phyloP scores from a whole-genome alignment of 2,329 filamentous ascomycete genomes.

The Tolypocladium sp. region DNA sequence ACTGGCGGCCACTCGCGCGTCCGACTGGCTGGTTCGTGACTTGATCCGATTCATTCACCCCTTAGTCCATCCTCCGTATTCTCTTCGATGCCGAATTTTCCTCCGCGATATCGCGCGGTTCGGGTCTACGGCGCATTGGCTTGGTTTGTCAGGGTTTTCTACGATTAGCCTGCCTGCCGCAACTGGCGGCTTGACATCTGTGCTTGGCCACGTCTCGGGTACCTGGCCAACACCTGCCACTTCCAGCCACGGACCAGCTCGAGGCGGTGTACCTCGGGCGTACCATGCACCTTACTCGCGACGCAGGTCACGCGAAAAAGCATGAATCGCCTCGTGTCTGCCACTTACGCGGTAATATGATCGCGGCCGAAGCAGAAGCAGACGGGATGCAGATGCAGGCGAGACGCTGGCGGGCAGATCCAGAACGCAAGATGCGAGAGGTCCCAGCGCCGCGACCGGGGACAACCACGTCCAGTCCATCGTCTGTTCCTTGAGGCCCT shows the following conservation, averaged over 20 bases:
- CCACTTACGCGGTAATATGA: conserved; percentile 4
- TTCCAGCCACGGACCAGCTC: not conserved
- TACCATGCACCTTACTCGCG: not conserved
- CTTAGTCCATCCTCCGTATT: not conserved
- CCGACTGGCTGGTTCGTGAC: not conserved
- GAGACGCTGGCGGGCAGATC: not conserved
- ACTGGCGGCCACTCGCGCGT: not conserved
- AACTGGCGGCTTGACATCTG: not conserved
- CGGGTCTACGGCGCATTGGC: conserved; percentile 13
- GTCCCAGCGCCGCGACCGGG: not conserved
- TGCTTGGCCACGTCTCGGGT: not conserved
- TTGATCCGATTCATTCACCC: conserved; percentile 7
- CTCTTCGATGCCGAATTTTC: not conserved
- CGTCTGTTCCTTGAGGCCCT: not conserved
- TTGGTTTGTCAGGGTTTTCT: not conserved
- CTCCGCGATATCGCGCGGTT: not conserved
- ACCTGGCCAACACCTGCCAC: not conserved
- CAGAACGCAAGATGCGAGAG: not conserved
- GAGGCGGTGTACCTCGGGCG: not conserved
- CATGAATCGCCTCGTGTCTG: conserved; percentile 7
- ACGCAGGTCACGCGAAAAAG: conserved; percentile 1
- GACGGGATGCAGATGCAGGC: not conserved
- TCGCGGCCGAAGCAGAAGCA: not conserved
- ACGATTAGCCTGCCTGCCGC: not conserved
- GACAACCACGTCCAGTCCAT: not conserved